Base-by-base conservation (phyloP, 2,329 filamentous ascomycete genomes). In the Penicillium sumatraense region DNA sequence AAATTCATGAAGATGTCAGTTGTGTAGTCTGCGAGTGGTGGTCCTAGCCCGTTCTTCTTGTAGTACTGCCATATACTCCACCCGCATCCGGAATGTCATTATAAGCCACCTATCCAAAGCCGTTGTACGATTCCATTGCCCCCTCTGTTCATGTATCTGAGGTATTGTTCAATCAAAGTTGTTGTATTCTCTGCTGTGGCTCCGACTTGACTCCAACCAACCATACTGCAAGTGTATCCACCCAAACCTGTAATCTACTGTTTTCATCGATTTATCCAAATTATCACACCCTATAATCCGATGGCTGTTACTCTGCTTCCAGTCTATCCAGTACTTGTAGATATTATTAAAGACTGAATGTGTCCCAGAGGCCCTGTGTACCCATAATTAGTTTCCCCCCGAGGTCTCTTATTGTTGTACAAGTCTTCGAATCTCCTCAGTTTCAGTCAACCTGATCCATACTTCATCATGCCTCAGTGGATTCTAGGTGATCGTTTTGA, bases 401-500 rank as follows among this genome's bases (percentile, higher is more conserved):
- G 16, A 29, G 16, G 11, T n/a, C 41, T n/a, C 41, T 20, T 18
- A 23, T 13, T 9, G 40, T 38, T 21, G n/a, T 40, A 36, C 49
- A 40, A 27, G 3, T 46, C 14, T 24, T 44, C 16, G 23, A 52
- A 52, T 21, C 42, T 18, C 42, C 42, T 21, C 20, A 29, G 21
- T 21, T 13, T 20, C 14, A 31, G 29, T 33, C n/a, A 46, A 29
- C 27, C 42, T n/a, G 5, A 13, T 11, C 29, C 27, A 27, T 27
- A 31, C 20, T 40, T 53, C 58, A 63, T 33, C 9, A 69, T 66
- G 59, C 47, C 61, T 8, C 58, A 54, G 7, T 73, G 71, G 71
- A 71, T 73, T 24, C 58, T 81, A 33, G 79, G 78, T 57, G 75
- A 80, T 51, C 77, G 76, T 49, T 79, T 81, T 62, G 68, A 79